A percentile compares a stretch with the other conserved stretches of the same genome.
Conservation (phyloP, 495 filamentous ascomycete genomes). For the Tuber indicum region DNA sequence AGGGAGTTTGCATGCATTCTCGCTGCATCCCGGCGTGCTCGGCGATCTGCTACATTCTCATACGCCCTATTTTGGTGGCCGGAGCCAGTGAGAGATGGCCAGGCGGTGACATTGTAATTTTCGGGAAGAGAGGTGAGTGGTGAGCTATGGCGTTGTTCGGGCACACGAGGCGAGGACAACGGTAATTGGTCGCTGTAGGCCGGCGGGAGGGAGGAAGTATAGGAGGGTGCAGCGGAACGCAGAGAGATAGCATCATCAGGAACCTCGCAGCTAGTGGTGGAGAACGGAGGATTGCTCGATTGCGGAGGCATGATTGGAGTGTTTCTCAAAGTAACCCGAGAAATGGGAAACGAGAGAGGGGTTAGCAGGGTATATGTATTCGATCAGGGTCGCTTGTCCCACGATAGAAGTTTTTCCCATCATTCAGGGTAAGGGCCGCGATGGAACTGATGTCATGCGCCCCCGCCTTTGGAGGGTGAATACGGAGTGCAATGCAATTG, state of each 20-base stretch:
- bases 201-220: constrained; percentile 33
- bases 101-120: constrained; percentile 25
- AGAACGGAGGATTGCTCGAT: constrained; percentile 14
- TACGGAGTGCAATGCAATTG: not conserved
- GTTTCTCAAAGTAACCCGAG: not conserved
- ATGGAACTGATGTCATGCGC: not conserved
- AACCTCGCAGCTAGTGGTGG: constrained; percentile 8
- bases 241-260: constrained; percentile 26
- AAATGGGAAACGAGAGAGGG: not conserved
- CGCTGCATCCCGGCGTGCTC: constrained; percentile 29
- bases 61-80: constrained; percentile 32
- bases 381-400: not conserved
- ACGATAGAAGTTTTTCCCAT: not conserved
- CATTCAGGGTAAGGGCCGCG: not conserved
- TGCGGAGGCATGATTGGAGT: not conserved
- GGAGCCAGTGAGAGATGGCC: constrained; percentile 30
- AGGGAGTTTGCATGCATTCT: constrained; percentile 43
- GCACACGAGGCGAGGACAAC: not conserved
- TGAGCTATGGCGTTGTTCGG: constrained; percentile 23
- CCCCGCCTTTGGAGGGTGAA: not conserved
- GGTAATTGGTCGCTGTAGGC: constrained; percentile 14
- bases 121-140: constrained; percentile 21
- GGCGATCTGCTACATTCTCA: constrained; percentile 34
- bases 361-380: not conserved
- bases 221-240: constrained; percentile 33